Evolutionary conservation across 257 asterid genomes (phyloP), one percentile per base, ranked within the genome.

Genomic region (Plantago major): DNA sequence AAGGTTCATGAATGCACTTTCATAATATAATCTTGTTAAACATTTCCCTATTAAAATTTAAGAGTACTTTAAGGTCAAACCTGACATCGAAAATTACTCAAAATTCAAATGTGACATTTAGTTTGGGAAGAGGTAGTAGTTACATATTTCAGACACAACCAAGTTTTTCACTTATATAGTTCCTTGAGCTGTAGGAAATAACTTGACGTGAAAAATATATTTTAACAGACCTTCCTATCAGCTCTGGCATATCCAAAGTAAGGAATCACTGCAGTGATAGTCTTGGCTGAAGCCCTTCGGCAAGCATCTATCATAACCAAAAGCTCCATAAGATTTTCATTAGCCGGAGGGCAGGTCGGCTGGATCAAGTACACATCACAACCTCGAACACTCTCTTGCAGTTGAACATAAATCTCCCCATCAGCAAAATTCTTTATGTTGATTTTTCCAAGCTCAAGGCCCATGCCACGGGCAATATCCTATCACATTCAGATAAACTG

Each of bases 381-480:
- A 63, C 97, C 97, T 58, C 97, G 84, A 66, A 89, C 97, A 78
- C 95, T 89, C 80, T 89, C 97, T 81, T 89, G 94, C 81, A 89
- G 71, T 76, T 89, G 94, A 74, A 89, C 91, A 72, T 89, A 89
- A 59, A 86, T 86, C 80, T 89, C 97, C 71, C 97, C 97, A 72
- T 89, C 97, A 30, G 97, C 97, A 74, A 89, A 89, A 67, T 90
- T 79, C 83, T 84, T 89, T 55, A 82, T 77, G 47, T 70, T 58
- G 62, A 86, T 53, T 56, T 82, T 73, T 58, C 95, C 94, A 70
- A 86, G 84, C 67, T 86, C 65, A 52, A 89, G 88, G 68, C 97
- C 97, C 97, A 89, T 89, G 73, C 79, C 82, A 87, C 97, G 78
- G 63, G 97, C 95, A 73, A 86, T 89, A 80, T 89, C 97, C 97